These are phyloP conservation scores for Eruca vesicaria DNA, from an alignment of 441 rosid species.

Conservation along the genomic window DNA sequence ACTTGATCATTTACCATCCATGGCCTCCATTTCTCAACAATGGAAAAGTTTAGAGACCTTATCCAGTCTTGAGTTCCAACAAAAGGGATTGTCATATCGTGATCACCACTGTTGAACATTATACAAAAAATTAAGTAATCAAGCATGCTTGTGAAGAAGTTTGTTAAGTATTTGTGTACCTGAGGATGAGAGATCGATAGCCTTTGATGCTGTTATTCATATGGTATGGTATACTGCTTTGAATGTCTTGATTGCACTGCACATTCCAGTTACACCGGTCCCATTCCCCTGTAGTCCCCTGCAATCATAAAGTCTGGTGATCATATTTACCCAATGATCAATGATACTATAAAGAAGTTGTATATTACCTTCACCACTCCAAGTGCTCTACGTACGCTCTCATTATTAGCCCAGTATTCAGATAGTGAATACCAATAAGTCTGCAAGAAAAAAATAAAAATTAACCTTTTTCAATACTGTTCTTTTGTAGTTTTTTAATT, in stretches of 20 bases:
- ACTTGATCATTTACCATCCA: slow-evolving; percentile 26
- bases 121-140: background rate
- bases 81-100: slow-evolving; percentile 48
- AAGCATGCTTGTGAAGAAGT: background rate
- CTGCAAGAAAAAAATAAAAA: slow-evolving; percentile 24
- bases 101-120: slow-evolving; percentile 52
- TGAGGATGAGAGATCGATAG: slow-evolving; percentile 52
- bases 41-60: slow-evolving; percentile 46
- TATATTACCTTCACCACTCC: slow-evolving; percentile 44
- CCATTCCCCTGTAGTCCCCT: slow-evolving; percentile 42
- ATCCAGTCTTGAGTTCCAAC: slow-evolving; percentile 64
- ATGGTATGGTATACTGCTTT: slow-evolving; percentile 42
- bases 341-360: background rate
- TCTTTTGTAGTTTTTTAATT: background rate
- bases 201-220: slow-evolving; percentile 45
- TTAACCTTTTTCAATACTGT: background rate
- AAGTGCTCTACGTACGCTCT: slow-evolving; percentile 51
- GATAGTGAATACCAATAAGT: slow-evolving; percentile 34
- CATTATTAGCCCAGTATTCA: slow-evolving; percentile 47
- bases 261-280: slow-evolving; percentile 43
- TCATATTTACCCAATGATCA: background rate
- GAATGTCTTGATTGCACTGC: slow-evolving; percentile 30
- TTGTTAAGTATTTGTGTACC: slow-evolving; percentile 30
- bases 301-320: background rate
- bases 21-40: slow-evolving; percentile 37